Percentiles rank a stretch among this genome's conserved stretches.
phyloP scores from a whole-genome alignment of 352 stramenopile genomes.

The Blastocystis sp. region DNA sequence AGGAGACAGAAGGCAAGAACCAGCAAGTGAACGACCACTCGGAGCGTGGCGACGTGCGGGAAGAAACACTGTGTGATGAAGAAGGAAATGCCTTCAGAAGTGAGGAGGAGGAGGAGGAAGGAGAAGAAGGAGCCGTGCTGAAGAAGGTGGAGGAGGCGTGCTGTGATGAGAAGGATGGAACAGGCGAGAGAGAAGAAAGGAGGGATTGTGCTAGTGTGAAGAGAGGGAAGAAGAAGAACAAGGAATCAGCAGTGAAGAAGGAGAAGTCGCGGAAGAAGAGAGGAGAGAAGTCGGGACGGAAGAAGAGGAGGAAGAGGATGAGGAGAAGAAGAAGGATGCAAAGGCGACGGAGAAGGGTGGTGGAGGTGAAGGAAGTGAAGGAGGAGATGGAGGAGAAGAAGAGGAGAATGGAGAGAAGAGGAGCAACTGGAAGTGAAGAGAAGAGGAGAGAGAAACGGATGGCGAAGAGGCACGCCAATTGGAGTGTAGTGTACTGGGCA shows the following conservation, averaged over 20 bases:
- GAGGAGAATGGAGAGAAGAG: background rate
- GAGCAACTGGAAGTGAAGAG: background rate
- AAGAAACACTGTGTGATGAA: constrained; percentile 15
- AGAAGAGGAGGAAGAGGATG: background rate
- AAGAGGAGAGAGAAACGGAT: background rate
- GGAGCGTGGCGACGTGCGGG: background rate
- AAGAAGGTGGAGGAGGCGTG: constrained; percentile 10
- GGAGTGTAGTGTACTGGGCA: background rate
- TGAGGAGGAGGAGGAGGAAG: background rate
- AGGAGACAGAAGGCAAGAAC: constrained; percentile 21
- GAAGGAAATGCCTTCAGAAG: background rate
- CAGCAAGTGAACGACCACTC: constrained; percentile 10
- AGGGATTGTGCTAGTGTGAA: background rate
- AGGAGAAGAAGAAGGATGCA: constrained; percentile 19
- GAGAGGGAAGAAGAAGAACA: background rate
- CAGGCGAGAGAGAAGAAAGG: background rate
- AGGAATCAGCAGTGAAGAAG: background rate
- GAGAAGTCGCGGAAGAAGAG: background rate
- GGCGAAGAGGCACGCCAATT: background rate
- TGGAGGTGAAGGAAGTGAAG: background rate
- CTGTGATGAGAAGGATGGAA: constrained; percentile 11
- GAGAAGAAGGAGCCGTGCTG: background rate
- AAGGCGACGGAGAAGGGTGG: constrained; percentile 30
- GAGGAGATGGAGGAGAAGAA: constrained; percentile 29
- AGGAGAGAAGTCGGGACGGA: constrained; percentile 14